Evolutionary conservation across 1,284 basidiomycete species (phyloP), one percentile per base, ranked within the genome.

Genomic region (Ustilago shanxiensis): DNA sequence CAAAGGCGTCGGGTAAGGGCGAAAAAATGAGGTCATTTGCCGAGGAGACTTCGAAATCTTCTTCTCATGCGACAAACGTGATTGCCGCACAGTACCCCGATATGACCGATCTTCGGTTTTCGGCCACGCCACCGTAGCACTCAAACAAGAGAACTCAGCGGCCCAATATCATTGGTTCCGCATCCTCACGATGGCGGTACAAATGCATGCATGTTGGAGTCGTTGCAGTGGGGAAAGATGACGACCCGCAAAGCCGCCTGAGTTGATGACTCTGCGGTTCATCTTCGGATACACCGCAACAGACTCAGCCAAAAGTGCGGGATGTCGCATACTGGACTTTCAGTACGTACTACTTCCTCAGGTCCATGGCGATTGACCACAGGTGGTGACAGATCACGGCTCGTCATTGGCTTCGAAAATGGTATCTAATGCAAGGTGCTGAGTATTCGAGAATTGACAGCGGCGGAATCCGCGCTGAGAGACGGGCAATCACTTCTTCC

Each of bases 11-110:
- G 14, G n/a, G 31, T 47, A 20, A 4, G 53, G 7, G 7, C 24
- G 11, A 10, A 20, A 45, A 57, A 52, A 64, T 63, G 61, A 69
- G 35, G 45, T 69, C 66, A 69, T 69, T 60, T 56, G 45, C 49
- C 60, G 59, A 55, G n/a, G 20, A 44, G 41, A 54, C 56, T 33
- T 59, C 56, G 66, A 63, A 68, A 57, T 62, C 37, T 31, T 26
- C 35, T 26, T 35, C n/a, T 49, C 47, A 11, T 26, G 47, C 6
- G 20, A 49, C 24, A 62, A 54, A 52, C 33, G 52, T 63, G 59
- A 50, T 49, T 28, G 26, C 11, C 24, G 24, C 14, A 24, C n/a
- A n/a, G n/a, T n/a, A n/a, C n/a, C 47, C 47, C 24, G 47, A 49
- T 13, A 49, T 49, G 47, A 28, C 47, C 26, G 24, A 49, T 49